A percentile compares a stretch with the other conserved stretches of the same genome.
Conservation (phyloP, 2,329 filamentous ascomycete genomes). For the Penicillium sp. region DNA sequence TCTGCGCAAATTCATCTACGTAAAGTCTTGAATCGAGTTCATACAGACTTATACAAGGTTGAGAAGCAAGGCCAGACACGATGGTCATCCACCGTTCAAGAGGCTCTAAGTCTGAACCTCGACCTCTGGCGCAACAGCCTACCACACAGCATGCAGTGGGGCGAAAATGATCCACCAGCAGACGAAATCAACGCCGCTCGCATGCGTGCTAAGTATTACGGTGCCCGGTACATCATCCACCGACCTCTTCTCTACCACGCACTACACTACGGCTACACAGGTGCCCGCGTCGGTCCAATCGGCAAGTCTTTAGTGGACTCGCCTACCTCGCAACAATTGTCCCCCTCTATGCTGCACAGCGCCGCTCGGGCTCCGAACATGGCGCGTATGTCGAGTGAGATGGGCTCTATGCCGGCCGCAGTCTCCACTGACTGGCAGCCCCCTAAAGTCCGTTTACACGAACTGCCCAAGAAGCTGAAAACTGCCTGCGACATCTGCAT, state of each 20-base stretch:
- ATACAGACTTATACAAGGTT: conserved; percentile 54
- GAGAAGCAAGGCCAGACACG: conserved; percentile 33
- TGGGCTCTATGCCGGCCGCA: conserved; percentile 27
- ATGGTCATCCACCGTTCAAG: conserved; percentile 41
- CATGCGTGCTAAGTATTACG: conserved; percentile 90
- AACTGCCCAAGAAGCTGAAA: conserved; percentile 41
- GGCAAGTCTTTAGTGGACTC: conserved; percentile 28
- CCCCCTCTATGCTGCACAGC: conserved; percentile 33
- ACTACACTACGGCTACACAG: conserved; percentile 48
- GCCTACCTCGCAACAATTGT: conserved; percentile 37
- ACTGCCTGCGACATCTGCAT: conserved; percentile 2
- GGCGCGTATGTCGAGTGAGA: conserved; percentile 33
- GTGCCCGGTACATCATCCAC: conserved; percentile 84
- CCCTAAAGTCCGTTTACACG: conserved; percentile 23
- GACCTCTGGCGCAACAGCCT: conserved; percentile 54
- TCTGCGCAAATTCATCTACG: conserved; percentile 61
- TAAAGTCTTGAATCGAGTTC: conserved; percentile 55
- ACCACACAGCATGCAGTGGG: conserved; percentile 56
- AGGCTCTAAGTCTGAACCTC: conserved; percentile 48
- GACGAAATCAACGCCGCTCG: conserved; percentile 76
- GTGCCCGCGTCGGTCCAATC: conserved; percentile 32
- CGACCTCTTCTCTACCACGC: conserved; percentile 69
- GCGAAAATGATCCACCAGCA: conserved; percentile 68
- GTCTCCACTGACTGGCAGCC: conserved; percentile 16
- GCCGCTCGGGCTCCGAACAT: conserved; percentile 26